Percentiles rank a stretch among this genome's conserved stretches.
phyloP scores from a whole-genome alignment of 1,284 basidiomycete species.

The Melampsora americana region DNA sequence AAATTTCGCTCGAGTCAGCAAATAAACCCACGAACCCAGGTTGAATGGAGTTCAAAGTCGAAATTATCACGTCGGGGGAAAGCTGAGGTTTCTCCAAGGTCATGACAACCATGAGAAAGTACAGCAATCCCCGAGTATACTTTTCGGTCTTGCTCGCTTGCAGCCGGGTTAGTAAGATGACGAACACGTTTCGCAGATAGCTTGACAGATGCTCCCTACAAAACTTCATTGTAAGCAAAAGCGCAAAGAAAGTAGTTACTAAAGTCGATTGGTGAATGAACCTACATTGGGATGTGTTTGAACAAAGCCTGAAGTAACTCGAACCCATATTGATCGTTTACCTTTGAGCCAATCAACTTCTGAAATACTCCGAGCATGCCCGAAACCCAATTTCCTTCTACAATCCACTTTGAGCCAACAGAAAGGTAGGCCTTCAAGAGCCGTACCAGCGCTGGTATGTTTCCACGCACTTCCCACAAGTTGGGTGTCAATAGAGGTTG shows the following conservation, averaged over 20 bases:
- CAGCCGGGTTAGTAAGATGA: conserved; percentile 77
- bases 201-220: conserved; percentile 65
- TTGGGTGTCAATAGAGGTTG: conserved; percentile 79
- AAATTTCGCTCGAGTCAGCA: background rate
- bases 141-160: conserved; percentile 86
- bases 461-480: conserved; percentile 93
- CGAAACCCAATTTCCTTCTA: conserved; percentile 70
- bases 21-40: conserved; percentile 56
- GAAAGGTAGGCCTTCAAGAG: conserved; percentile 79
- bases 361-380: conserved; percentile 85
- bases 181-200: conserved; percentile 73
- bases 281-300: conserved; percentile 56
- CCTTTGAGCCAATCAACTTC: conserved; percentile 79
- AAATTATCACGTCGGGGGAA: conserved; percentile 72
- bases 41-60: conserved; percentile 77
- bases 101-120: conserved; percentile 71
- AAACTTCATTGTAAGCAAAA: background rate
- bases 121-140: conserved; percentile 77
- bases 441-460: conserved; percentile 86
- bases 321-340: conserved; percentile 87
- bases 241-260: background rate
- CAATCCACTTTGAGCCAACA: conserved; percentile 68
- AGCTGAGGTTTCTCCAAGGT: conserved; percentile 69
- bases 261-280: background rate
- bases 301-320: conserved; percentile 80